Base-by-base conservation (phyloP, 2,329 filamentous ascomycete genomes). In the Fusarium citri region DNA sequence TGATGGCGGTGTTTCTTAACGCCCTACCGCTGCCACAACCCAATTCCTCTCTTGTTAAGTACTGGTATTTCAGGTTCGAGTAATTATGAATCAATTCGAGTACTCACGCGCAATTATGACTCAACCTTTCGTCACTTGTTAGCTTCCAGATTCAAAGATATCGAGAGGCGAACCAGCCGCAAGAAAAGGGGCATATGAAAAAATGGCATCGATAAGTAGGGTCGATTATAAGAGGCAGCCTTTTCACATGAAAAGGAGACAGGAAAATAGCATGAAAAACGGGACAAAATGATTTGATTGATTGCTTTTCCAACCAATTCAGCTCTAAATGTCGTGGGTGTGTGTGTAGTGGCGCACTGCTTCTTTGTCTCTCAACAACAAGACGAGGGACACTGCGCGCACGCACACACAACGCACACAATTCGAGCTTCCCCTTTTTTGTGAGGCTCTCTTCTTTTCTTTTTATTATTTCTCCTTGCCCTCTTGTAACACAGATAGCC, bases 281-380 rank as follows among this genome's bases (percentile, higher is more conserved):
- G 54, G 55, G 49, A 50, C 57, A 64, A 60, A 49, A 22, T 58
- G 43, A 59, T 65, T 66, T 64, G 68, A 66, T 60, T 70, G 70
- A 64, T 45, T 69, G 63, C 47, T 59, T 55, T 68, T 42, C 53
- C 54, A 48, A 55, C 53, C 50, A 59, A 63, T 74, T 73, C 72
- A 73, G 72, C 72, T 74, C 48, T 46, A 34, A 62, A 54, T 51
- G 46, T 60, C 34, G 53, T 12, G 45, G 71, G 72, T 49, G 72
- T 74, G 72, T 42, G n/a, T 55, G 50, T 74, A 74, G 43, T 23
- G 40, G 42, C 48, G 26, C 45, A 53, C 46, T 64, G 71, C 51
- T 62, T 71, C 56, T 59, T 61, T 71, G 59, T 71, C 61, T 70
- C 68, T 69, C 59, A 68, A 72, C 57, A 72, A 71, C 53, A 47